phyloP scores from a whole-genome alignment of 768 basidiomycete species.

The Leccinellum luteum region DNA sequence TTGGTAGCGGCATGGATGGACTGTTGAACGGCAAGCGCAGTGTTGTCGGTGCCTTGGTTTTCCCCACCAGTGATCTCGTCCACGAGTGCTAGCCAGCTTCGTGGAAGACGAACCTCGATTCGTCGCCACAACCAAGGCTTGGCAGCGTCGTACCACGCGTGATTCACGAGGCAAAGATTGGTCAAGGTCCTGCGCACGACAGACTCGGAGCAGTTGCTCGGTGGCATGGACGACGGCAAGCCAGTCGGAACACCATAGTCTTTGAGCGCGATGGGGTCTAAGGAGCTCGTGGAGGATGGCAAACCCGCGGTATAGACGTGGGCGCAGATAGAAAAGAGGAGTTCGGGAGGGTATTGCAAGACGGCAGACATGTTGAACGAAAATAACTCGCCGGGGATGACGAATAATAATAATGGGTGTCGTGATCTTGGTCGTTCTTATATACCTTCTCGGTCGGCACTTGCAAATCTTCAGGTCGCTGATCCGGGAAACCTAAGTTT shows the following conservation, averaged over 20 bases:
- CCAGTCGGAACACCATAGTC: conserved; percentile 50
- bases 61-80: conserved; percentile 77
- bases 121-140: conserved; percentile 86
- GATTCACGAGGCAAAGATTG: conserved; percentile 74
- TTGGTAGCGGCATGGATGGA: conserved; percentile 67
- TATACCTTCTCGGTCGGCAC: conserved; percentile 5
- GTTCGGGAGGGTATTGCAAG: conserved; percentile 62
- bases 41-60: conserved; percentile 46
- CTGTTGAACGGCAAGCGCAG: conserved; percentile 60
- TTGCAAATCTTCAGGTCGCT: background rate
- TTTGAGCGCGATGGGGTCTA: conserved; percentile 63
- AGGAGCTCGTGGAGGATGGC: conserved; percentile 51
- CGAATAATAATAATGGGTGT: background rate
- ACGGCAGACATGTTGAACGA: conserved; percentile 24
- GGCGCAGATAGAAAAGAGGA: conserved; percentile 70
- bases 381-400: background rate
- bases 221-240: conserved; percentile 72
- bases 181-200: conserved; percentile 62
- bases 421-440: background rate
- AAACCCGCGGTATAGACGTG: conserved; percentile 65
- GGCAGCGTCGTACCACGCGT: conserved; percentile 77
- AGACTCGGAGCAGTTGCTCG: conserved; percentile 67
- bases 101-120: conserved; percentile 78
- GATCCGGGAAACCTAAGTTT: background rate
- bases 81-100: conserved; percentile 80